Conservation (phyloP, 1,284 basidiomycete species). For the Trametes pubescens region DNA sequence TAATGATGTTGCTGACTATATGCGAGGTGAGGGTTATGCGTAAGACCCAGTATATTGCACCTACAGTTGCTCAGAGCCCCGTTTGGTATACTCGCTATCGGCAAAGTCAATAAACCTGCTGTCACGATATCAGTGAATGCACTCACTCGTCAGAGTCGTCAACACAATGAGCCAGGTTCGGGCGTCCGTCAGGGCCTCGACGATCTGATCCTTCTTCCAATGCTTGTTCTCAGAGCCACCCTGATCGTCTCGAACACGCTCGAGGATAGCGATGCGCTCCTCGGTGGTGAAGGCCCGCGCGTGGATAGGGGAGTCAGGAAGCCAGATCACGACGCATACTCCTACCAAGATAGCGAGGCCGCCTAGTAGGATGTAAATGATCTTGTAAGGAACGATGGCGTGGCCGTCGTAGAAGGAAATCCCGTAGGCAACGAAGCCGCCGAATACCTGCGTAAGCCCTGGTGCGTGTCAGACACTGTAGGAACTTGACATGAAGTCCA, state of each 20-base stretch:
- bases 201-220: conserved; percentile 66
- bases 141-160: conserved; percentile 64
- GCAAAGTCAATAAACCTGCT: conserved; percentile 24
- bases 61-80: conserved; percentile 71
- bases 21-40: not conserved
- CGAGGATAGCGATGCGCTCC: conserved; percentile 69
- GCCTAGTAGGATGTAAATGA: conserved; percentile 69
- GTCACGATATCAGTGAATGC: not conserved
- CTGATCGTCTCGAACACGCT: conserved; percentile 74
- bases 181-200: conserved; percentile 66
- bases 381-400: conserved; percentile 61
- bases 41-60: conserved; percentile 31
- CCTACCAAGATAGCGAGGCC: conserved; percentile 68
- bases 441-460: conserved; percentile 70
- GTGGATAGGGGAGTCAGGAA: conserved; percentile 73
- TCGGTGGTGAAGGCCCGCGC: conserved; percentile 64
- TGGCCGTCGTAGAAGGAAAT: conserved; percentile 63
- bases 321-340: conserved; percentile 62
- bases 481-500: not conserved
- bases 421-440: conserved; percentile 73
- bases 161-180: conserved; percentile 71
- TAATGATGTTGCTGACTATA: conserved; percentile 67
- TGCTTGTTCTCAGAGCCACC: conserved; percentile 69
- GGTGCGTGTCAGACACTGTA: conserved; percentile 1
- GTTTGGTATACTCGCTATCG: conserved; percentile 66